phyloP scores from a whole-genome alignment of 1,284 basidiomycete genomes.

The Pseudozyma sp. region DNA sequence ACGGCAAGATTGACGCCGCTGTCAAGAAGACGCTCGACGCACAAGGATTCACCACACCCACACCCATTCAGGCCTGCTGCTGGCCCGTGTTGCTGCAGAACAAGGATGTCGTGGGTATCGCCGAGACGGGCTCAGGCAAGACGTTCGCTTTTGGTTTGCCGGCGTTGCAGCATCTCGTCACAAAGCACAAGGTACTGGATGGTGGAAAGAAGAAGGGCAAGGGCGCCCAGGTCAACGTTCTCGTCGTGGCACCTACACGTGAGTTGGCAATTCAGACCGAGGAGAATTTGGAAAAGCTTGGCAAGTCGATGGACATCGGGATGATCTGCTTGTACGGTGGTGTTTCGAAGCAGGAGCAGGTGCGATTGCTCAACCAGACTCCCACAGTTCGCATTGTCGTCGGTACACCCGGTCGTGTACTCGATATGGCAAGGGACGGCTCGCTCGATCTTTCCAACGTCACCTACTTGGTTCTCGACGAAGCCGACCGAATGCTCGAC shows the following conservation, averaged over 20 bases:
- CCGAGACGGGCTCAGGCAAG: slow-evolving; percentile 92
- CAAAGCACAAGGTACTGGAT: slow-evolving; percentile 61
- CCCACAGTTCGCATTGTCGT: slow-evolving; percentile 80
- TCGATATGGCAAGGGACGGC: slow-evolving; percentile 88
- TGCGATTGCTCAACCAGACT: slow-evolving; percentile 73
- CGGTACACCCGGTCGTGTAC: slow-evolving; percentile 91
- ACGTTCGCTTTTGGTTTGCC: slow-evolving; percentile 96
- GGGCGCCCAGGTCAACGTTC: slow-evolving; percentile 75
- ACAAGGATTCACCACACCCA: slow-evolving; percentile 83
- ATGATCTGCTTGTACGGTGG: slow-evolving; percentile 93
- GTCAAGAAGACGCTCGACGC: slow-evolving; percentile 74
- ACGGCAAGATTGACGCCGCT: slow-evolving; percentile 76
- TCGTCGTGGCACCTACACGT: slow-evolving; percentile 91
- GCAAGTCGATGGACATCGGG: slow-evolving; percentile 80
- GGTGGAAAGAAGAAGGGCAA: slow-evolving; percentile 52
- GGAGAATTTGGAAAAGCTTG: slow-evolving; percentile 82
- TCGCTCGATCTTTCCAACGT: slow-evolving; percentile 80
- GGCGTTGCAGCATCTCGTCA: slow-evolving; percentile 79
- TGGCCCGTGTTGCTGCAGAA: slow-evolving; percentile 90
- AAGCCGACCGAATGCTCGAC: slow-evolving; percentile 98
- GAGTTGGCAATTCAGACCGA: slow-evolving; percentile 96
- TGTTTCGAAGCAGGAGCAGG: slow-evolving; percentile 86
- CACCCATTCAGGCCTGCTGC: slow-evolving; percentile 93
- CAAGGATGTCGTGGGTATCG: slow-evolving; percentile 92
- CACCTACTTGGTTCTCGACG: slow-evolving; percentile 91